These are phyloP conservation scores for Sporothrix sp. DNA, from an alignment of 2,329 filamentous ascomycete species.

Conservation along the genomic window DNA sequence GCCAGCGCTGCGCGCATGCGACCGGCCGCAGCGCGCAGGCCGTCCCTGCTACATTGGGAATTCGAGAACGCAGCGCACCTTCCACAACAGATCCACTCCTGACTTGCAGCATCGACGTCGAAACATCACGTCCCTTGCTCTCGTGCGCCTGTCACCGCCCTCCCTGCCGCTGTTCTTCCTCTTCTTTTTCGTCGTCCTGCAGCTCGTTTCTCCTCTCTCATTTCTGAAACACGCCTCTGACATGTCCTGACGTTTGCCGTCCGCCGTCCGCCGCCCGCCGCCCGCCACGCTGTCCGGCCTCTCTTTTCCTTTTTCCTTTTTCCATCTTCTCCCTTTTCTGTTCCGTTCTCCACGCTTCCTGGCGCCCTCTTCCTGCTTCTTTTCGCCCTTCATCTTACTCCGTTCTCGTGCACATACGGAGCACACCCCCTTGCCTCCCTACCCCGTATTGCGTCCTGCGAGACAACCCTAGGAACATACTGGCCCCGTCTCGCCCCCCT, in stretches of 20 bases:
- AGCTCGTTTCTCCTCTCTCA: background rate
- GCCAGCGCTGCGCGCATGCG: background rate
- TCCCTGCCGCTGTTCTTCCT: background rate
- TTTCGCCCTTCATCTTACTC: slow-evolving; percentile 6
- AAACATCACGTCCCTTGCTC: background rate
- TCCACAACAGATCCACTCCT: slow-evolving; percentile 5
- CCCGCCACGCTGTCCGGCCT: background rate
- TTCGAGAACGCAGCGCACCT: slow-evolving; percentile 3
- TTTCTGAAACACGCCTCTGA: slow-evolving; percentile 9
- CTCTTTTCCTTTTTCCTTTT: background rate
- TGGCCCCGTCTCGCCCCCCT: slow-evolving; percentile 5
- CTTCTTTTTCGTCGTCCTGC: background rate
- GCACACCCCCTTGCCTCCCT: background rate
- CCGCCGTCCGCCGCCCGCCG: background rate
- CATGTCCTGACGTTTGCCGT: background rate
- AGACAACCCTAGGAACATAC: too few relatives aligned
- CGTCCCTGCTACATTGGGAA: slow-evolving; percentile 2
- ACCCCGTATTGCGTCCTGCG: background rate
- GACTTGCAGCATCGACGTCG: slow-evolving; percentile 6
- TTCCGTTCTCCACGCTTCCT: background rate
- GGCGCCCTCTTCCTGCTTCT: slow-evolving; percentile 6
- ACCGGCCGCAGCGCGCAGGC: background rate
- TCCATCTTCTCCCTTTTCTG: background rate
- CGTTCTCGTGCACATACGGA: background rate
- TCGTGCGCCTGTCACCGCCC: background rate